These are phyloP conservation scores for Yueomyces sinensis DNA, from an alignment of 805 yeast genomes.

Conservation along the genomic window DNA sequence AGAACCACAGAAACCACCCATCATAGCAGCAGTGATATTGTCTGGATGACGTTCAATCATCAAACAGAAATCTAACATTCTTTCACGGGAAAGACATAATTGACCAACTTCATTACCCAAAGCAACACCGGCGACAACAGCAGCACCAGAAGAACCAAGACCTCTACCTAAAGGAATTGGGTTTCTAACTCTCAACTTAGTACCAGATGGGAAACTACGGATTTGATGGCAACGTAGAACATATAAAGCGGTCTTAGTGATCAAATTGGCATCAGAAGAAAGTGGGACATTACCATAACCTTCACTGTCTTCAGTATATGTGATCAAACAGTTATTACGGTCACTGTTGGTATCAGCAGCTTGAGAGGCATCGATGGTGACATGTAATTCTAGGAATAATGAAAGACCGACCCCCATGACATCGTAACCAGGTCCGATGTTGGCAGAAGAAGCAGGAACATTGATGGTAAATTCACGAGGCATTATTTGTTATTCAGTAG, in stretches of 20 bases:
- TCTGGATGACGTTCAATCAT: slow-evolving; percentile 99
- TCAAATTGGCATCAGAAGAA: slow-evolving; percentile 63
- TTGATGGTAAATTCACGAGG: slow-evolving; percentile 43
- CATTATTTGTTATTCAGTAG: no score
- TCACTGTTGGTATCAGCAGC: slow-evolving; percentile 26
- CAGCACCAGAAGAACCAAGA: slow-evolving; percentile 94
- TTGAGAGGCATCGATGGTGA: slow-evolving; percentile 27
- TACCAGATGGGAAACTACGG: slow-evolving; percentile 69
- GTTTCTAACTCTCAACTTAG: slow-evolving; percentile 65
- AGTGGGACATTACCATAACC: slow-evolving; percentile 76
- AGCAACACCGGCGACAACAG: slow-evolving; percentile 93
- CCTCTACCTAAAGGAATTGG: slow-evolving; percentile 97
- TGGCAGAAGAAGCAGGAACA: slow-evolving; percentile 96
- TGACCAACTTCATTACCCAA: slow-evolving; percentile 77
- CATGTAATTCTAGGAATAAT: slow-evolving; percentile 57
- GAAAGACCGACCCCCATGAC: slow-evolving; percentile 87
- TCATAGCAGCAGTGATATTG: slow-evolving; percentile 96
- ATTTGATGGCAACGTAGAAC: slow-evolving; percentile 76
- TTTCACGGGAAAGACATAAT: slow-evolving; percentile 55
- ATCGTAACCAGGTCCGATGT: slow-evolving; percentile 97
- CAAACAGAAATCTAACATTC: slow-evolving; percentile 87
- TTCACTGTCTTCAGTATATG: slow-evolving; percentile 58
- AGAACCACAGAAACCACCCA: slow-evolving; percentile 97
- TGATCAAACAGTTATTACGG: slow-evolving; percentile 53
- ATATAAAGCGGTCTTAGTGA: slow-evolving; percentile 87